phyloP scores from a whole-genome alignment of 108 stramenopile genomes.

The Nannochloropsis oceanica region DNA sequence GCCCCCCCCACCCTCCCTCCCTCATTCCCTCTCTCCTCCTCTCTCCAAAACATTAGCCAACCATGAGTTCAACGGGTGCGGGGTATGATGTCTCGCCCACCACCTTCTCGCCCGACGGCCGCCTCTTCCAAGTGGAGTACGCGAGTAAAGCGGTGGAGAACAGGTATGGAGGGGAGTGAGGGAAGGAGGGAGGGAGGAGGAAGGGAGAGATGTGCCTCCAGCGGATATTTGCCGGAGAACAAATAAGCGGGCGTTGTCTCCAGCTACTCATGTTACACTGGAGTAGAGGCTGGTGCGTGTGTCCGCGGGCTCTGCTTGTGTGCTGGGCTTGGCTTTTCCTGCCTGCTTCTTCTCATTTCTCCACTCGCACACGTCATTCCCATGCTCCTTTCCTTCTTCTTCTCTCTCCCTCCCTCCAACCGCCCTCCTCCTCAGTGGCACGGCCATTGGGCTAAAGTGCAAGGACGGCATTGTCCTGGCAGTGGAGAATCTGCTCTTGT shows the following conservation, averaged over 20 bases:
- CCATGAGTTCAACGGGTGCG: neutral
- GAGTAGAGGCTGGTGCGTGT: neutral
- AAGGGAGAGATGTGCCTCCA: neutral
- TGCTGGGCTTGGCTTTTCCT: too few species aligned
- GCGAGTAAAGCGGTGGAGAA: constrained; percentile 36
- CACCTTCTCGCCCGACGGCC: constrained; percentile 94
- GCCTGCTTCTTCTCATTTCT: too few species aligned
- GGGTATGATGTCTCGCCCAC: constrained; percentile 82
- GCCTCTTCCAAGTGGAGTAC: constrained; percentile 57
- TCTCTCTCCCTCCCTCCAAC: neutral
- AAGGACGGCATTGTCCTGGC: constrained; percentile 91
- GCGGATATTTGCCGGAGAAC: too few species aligned
- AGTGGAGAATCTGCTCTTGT: constrained; percentile 71
- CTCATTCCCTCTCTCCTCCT: neutral
- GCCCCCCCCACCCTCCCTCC: neutral
- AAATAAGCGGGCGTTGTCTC: neutral
- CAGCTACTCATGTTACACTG: neutral
- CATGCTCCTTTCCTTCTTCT: neutral
- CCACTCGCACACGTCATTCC: neutral
- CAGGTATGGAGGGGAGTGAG: neutral
- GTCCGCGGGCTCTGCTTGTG: too few species aligned
- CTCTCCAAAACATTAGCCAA: neutral
- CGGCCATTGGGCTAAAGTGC: constrained; percentile 81
- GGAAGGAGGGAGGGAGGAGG: neutral
- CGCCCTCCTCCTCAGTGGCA: constrained; percentile 5